Conservation (phyloP, 192 early-diverging fungal genomes). For the Funneliformis geosporum region DNA sequence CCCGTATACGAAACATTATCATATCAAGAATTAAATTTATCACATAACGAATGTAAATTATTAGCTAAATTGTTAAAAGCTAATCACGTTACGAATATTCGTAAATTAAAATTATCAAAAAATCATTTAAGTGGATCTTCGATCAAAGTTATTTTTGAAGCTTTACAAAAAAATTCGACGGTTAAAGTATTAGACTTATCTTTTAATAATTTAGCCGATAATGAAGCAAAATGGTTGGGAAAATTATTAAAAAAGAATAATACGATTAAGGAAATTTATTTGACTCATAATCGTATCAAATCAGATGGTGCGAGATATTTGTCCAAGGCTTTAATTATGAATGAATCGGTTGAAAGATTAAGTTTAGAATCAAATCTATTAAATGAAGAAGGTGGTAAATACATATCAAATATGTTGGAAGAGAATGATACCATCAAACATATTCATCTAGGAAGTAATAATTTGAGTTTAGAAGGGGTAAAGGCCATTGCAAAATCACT, state of each 20-base stretch:
- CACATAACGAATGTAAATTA: not conserved
- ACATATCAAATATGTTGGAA: constrained; percentile 33
- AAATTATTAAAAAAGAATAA: constrained; percentile 28
- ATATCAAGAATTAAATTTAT: not conserved
- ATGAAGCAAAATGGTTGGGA: not conserved
- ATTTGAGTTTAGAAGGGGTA: constrained; percentile 35
- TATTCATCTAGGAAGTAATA: constrained; percentile 46
- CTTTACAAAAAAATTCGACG: constrained; percentile 1
- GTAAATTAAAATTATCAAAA: constrained; percentile 1
- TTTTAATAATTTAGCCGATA: not conserved
- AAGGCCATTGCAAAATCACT: constrained; percentile 38
- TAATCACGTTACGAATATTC: not conserved
- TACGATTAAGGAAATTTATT: constrained; percentile 25
- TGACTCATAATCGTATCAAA: constrained; percentile 38
- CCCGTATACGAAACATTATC: not conserved
- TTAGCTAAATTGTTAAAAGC: constrained; percentile 9
- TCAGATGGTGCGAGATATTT: constrained; percentile 33
- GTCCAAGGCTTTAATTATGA: constrained; percentile 29
- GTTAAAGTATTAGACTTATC: not conserved
- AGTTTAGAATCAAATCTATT: constrained; percentile 43
- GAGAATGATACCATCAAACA: constrained; percentile 39
- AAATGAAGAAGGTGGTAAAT: constrained; percentile 32
- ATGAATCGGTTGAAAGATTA: constrained; percentile 32
- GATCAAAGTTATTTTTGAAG: not conserved
- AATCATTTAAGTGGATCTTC: not conserved